These are phyloP conservation scores for Rostrohypoxylon terebratum DNA, from an alignment of 495 filamentous ascomycete species.

Conservation along the genomic window DNA sequence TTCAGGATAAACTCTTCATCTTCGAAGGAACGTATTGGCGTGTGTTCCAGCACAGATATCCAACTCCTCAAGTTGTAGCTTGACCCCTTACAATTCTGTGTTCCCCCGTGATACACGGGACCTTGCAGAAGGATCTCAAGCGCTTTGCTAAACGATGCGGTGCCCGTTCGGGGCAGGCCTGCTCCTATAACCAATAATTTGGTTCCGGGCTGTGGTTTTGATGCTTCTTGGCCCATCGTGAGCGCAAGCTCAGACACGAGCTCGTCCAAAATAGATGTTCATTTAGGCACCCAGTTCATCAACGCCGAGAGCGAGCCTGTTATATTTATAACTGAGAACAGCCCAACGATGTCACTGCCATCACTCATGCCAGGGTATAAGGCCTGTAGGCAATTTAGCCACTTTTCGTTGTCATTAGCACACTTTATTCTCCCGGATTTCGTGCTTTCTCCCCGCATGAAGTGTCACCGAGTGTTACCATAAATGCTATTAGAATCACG, in stretches of 20 bases:
- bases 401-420: not conserved
- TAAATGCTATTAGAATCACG: not conserved
- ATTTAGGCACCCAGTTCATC: not conserved
- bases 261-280: not conserved
- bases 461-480: not conserved
- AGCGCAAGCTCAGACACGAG: not conserved
- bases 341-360: not conserved
- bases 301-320: not conserved
- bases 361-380: not conserved
- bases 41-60: constrained; percentile 43
- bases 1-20: constrained; percentile 38
- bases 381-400: not conserved
- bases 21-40: constrained; percentile 33
- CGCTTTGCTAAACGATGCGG: constrained; percentile 59
- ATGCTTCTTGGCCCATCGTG: constrained; percentile 48
- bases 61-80: constrained; percentile 44
- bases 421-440: not conserved
- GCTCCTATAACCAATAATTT: constrained; percentile 61
- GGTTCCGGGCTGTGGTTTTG: constrained; percentile 42
- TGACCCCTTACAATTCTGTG: constrained; percentile 43
- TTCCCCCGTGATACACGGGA: constrained; percentile 54
- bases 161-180: constrained; percentile 61
- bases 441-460: not conserved
- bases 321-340: not conserved
- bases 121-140: constrained; percentile 57